phyloP scores from a whole-genome alignment of 495 filamentous ascomycete species.

The Bryoglossum gracile region DNA sequence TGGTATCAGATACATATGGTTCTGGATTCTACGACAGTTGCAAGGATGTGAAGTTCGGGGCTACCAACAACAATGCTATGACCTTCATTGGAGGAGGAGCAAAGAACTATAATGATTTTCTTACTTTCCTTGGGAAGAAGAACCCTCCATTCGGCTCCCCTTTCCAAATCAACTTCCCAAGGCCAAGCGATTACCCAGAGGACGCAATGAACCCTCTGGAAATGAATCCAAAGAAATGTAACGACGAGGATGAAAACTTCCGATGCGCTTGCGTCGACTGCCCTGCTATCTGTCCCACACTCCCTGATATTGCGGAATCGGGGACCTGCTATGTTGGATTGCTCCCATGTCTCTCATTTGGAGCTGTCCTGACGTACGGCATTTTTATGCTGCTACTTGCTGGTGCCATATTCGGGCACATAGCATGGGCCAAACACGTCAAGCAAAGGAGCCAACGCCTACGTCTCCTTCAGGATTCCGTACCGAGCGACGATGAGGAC shows the following conservation, averaged over 20 bases:
- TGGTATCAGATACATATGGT: constrained; percentile 83
- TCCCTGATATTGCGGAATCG: constrained; percentile 61
- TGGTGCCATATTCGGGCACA: constrained; percentile 60
- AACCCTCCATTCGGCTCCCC: constrained; percentile 75
- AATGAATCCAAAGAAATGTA: constrained; percentile 72
- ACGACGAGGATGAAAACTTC: constrained; percentile 75
- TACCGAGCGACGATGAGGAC: constrained; percentile 84
- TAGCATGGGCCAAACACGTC: constrained; percentile 63
- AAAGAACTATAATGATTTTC: constrained; percentile 75
- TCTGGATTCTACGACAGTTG: constrained; percentile 91
- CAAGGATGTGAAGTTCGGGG: constrained; percentile 96
- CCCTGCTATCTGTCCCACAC: constrained; percentile 69
- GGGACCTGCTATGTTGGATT: constrained; percentile 74
- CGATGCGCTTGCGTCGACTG: constrained; percentile 93
- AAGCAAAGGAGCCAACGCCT: constrained; percentile 71
- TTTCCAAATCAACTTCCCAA: constrained; percentile 92
- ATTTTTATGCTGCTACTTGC: constrained; percentile 60
- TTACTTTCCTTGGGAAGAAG: constrained; percentile 90
- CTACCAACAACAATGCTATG: constrained; percentile 86
- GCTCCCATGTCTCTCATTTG: constrained; percentile 85
- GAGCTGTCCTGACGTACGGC: constrained; percentile 79
- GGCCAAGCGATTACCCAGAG: constrained; percentile 48
- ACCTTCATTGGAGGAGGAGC: constrained; percentile 92
- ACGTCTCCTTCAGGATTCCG: constrained; percentile 75
- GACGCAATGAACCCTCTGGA: constrained; percentile 56